Percentiles rank a stretch among this genome's conserved stretches.
Conservation (phyloP, 2,329 filamentous ascomycete genomes). For the Sporothrix pallida region DNA sequence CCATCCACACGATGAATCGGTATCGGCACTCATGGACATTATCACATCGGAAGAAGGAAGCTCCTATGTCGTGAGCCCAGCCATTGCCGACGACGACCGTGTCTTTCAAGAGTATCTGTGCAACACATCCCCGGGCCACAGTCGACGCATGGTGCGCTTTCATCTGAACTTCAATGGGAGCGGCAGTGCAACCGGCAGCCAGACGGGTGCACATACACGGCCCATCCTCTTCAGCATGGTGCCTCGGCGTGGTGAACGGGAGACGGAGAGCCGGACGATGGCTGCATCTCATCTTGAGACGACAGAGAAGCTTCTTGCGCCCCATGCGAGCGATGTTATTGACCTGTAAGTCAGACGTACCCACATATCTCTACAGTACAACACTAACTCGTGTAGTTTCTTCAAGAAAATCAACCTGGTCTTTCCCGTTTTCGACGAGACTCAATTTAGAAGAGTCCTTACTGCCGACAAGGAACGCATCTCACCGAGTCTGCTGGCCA, state of each 20-base stretch:
- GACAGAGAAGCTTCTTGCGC: neutral
- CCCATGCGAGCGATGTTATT: neutral
- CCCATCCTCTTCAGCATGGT: slow-evolving; percentile 6
- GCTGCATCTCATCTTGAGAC: neutral
- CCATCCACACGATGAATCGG: neutral
- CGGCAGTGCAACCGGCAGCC: neutral
- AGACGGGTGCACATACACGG: neutral
- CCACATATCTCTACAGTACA: neutral
- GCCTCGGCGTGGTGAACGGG: neutral
- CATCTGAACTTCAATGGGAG: neutral
- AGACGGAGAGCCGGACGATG: neutral
- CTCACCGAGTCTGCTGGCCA: neutral
- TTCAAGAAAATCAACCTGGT: neutral
- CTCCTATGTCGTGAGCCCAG: neutral
- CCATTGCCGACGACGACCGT: neutral
- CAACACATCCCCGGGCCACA: neutral
- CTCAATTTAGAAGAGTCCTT: neutral
- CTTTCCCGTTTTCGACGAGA: slow-evolving; percentile 1
- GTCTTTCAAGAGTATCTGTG: neutral
- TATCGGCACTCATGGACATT: neutral
- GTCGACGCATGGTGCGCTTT: neutral
- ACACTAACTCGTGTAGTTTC: neutral
- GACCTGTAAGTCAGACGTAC: neutral
- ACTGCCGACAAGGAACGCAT: neutral
- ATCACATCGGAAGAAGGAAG: neutral